Conservation (phyloP, 1,139 yeast genomes). For the Sugiyamaella paludigena region DNA sequence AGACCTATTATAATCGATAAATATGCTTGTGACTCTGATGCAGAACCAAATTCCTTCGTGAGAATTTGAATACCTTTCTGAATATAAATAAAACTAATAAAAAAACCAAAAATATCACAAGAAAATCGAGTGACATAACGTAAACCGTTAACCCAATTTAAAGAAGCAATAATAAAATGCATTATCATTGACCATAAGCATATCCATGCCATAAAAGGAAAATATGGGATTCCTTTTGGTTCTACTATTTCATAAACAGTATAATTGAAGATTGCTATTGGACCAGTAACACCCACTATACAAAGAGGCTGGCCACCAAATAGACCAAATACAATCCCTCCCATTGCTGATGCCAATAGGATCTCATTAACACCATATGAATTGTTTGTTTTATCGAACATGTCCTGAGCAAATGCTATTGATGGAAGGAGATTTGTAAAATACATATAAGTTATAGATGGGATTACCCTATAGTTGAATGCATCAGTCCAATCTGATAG, state of each 20-base stretch:
- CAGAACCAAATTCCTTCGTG: conserved; percentile 59
- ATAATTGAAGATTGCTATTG: conserved; percentile 85
- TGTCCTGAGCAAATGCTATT: conserved; percentile 93
- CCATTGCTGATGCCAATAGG: conserved; percentile 76
- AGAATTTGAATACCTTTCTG: conserved; percentile 88
- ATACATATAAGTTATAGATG: conserved; percentile 76
- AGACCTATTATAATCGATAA: conserved; percentile 73
- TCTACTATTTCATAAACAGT: conserved; percentile 80
- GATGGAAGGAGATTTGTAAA: conserved; percentile 92
- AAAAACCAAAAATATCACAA: conserved; percentile 91
- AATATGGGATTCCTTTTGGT: conserved; percentile 64
- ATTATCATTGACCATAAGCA: conserved; percentile 87
- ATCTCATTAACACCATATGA: conserved; percentile 92
- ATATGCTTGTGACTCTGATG: conserved; percentile 46
- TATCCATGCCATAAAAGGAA: conserved; percentile 95
- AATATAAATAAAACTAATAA: conserved; percentile 84
- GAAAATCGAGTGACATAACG: conserved; percentile 77
- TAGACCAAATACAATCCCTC: conserved; percentile 83
- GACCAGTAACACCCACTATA: conserved; percentile 95
- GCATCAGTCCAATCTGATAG: conserved; percentile 80
- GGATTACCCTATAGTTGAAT: conserved; percentile 81
- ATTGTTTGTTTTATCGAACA: conserved; percentile 82
- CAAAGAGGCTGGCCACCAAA: conserved; percentile 89
- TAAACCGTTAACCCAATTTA: conserved; percentile 67
- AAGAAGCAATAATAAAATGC: conserved; percentile 69